Conservation (phyloP, 345 rosid genomes). For the Linum usitatissimum region DNA sequence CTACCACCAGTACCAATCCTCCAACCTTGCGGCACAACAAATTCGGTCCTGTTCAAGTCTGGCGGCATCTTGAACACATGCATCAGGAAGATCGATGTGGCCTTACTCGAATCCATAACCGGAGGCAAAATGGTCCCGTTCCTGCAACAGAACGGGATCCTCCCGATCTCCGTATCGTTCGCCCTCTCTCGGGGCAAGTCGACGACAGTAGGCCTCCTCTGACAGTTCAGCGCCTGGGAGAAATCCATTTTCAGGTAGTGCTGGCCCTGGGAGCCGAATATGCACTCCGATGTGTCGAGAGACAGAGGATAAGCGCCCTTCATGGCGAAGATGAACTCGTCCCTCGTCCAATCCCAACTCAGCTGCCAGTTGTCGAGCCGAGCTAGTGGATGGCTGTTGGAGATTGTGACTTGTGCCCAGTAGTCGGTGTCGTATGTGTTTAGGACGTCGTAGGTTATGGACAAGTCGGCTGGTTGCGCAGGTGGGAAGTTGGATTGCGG, state of each 20-base stretch:
- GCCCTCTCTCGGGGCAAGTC: slow-evolving; percentile 34
- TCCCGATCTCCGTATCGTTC: slow-evolving; percentile 32
- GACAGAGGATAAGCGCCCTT: slow-evolving; percentile 34
- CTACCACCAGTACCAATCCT: slow-evolving; percentile 31
- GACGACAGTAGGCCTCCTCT: slow-evolving; percentile 28
- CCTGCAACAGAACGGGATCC: slow-evolving; percentile 36
- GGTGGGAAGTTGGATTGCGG: slow-evolving; percentile 18
- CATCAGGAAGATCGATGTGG: slow-evolving; percentile 31
- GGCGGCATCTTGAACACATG: slow-evolving; percentile 50
- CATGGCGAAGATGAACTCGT: slow-evolving; percentile 39
- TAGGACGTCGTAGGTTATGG: slow-evolving; percentile 33
- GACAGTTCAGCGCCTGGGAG: slow-evolving; percentile 32
- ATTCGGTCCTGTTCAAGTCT: slow-evolving; percentile 28
- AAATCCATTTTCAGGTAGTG: slow-evolving; percentile 27
- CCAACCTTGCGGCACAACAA: slow-evolving; percentile 43
- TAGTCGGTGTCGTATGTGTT: slow-evolving; percentile 21
- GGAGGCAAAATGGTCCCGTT: slow-evolving; percentile 39
- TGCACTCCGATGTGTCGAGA: slow-evolving; percentile 29
- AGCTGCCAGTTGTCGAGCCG: slow-evolving; percentile 53
- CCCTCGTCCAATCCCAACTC: slow-evolving; percentile 55
- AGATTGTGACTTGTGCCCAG: slow-evolving; percentile 35
- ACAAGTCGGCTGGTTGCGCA: slow-evolving; percentile 34
- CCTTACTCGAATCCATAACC: slow-evolving; percentile 25
- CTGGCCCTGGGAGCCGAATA: slow-evolving; percentile 34
- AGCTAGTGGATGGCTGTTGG: slow-evolving; percentile 34